These are phyloP conservation scores for Leucogyrophana mollusca DNA, from an alignment of 768 basidiomycete genomes.

Conservation along the genomic window DNA sequence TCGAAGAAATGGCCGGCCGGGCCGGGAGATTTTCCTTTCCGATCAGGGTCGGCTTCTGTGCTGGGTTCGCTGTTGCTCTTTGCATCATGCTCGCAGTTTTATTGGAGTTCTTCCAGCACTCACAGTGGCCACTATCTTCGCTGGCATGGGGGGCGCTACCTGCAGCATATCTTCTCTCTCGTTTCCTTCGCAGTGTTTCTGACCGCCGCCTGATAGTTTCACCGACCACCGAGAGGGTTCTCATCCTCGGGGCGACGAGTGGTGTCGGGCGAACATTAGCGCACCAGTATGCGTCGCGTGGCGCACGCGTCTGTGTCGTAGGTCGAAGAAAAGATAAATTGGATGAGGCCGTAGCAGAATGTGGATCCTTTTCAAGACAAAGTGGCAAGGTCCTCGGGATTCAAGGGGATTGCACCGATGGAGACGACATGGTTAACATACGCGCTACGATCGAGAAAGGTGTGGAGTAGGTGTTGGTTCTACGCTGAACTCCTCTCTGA, in stretches of 20 bases:
- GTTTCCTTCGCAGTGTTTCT: slow-evolving; percentile 15
- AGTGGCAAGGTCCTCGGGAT: slow-evolving; percentile 44
- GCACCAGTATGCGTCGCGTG: slow-evolving; percentile 66
- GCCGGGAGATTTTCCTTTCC: too few relatives aligned
- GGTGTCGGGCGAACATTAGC: slow-evolving; percentile 80
- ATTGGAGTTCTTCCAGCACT: too few relatives aligned
- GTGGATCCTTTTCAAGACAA: slow-evolving; percentile 30
- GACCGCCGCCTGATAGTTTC: slow-evolving; percentile 32
- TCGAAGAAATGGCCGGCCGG: too few relatives aligned
- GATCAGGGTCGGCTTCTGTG: too few relatives aligned
- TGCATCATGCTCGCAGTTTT: too few relatives aligned
- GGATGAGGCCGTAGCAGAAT: slow-evolving; percentile 61
- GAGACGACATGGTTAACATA: slow-evolving; percentile 65
- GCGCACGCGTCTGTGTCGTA: slow-evolving; percentile 73
- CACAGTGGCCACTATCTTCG: not conserved
- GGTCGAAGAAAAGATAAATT: slow-evolving; percentile 60
- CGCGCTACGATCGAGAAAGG: slow-evolving; percentile 53
- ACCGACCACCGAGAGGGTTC: slow-evolving; percentile 60
- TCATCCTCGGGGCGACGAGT: slow-evolving; percentile 81
- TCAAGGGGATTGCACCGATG: slow-evolving; percentile 61
- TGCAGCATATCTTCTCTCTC: slow-evolving; percentile 9
- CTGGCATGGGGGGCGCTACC: slow-evolving; percentile 11
- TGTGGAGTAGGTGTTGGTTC: slow-evolving; percentile 29
- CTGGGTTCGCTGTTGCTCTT: too few relatives aligned
- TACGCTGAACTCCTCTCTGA: not conserved